Conservation (phyloP, 2,329 filamentous ascomycete species). For the Pseudogymnoascus sp. region DNA sequence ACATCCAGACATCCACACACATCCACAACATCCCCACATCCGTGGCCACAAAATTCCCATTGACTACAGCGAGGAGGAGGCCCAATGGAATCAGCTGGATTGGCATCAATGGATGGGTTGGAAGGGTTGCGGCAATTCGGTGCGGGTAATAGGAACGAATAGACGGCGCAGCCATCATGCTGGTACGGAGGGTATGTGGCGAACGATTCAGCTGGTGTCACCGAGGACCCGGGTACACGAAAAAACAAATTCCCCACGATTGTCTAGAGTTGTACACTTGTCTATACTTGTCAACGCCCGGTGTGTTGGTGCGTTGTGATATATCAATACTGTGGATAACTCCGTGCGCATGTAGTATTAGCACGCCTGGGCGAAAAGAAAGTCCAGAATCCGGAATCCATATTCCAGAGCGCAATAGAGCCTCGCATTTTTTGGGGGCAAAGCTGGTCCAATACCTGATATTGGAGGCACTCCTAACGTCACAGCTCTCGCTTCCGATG, state of each 20-base stretch:
- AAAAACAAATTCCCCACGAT: background rate
- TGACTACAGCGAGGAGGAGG: background rate
- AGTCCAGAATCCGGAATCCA: background rate
- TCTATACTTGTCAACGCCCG: no score
- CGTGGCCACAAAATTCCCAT: background rate
- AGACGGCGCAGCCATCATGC: background rate
- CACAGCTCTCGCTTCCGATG: slow-evolving; percentile 5
- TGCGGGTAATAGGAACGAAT: background rate
- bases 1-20: background rate
- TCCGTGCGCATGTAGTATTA: background rate
- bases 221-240: slow-evolving; percentile 1
- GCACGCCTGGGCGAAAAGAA: background rate
- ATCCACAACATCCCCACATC: background rate
- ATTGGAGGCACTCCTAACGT: background rate
- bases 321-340: background rate
- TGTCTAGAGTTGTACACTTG: background rate
- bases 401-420: background rate
- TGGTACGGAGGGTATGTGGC: background rate
- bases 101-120: background rate
- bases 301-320: background rate
- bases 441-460: slow-evolving; percentile 6
- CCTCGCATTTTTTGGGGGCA: background rate
- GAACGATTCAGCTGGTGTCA: slow-evolving; percentile 3
- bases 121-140: background rate
- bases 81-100: background rate